phyloP scores from a whole-genome alignment of 176 grass and related monocot genomes.

The Stipa capillata region DNA sequence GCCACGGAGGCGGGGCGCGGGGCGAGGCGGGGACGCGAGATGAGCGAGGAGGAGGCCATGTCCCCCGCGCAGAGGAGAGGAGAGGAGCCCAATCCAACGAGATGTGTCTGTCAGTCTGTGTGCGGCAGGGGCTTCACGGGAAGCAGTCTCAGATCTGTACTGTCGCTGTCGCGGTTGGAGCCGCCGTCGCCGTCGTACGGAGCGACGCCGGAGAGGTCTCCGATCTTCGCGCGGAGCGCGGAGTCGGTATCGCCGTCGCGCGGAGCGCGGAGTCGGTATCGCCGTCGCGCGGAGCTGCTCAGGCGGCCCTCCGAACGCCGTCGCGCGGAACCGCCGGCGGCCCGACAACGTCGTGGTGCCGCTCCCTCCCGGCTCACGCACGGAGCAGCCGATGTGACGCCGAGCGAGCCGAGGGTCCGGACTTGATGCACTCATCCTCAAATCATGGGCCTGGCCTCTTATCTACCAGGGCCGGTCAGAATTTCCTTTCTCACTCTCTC shows the following conservation, averaged over 20 bases:
- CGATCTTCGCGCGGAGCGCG: background rate
- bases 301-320: too few relatives aligned
- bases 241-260: too few relatives aligned
- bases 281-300: background rate
- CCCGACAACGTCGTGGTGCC: too few relatives aligned
- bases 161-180: background rate
- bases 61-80: background rate
- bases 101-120: background rate
- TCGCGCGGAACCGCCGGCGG: too few relatives aligned
- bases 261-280: too few relatives aligned
- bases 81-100: background rate
- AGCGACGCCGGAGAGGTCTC: background rate
- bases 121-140: background rate
- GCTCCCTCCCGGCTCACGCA: too few relatives aligned
- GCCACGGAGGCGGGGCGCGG: background rate
- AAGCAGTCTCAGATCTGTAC: background rate
- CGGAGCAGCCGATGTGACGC: too few relatives aligned
- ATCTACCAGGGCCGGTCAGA: too few relatives aligned
- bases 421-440: too few relatives aligned
- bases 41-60: conserved; percentile 20
- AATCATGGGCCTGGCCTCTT: too few relatives aligned
- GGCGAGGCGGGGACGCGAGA: background rate
- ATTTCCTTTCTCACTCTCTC: too few relatives aligned
- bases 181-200: background rate
- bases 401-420: too few relatives aligned